A percentile compares a stretch with the other conserved stretches of the same genome.
These are phyloP conservation scores for Colletotrichum siamense DNA, from an alignment of 2,329 filamentous ascomycete species.

Conservation along the genomic window DNA sequence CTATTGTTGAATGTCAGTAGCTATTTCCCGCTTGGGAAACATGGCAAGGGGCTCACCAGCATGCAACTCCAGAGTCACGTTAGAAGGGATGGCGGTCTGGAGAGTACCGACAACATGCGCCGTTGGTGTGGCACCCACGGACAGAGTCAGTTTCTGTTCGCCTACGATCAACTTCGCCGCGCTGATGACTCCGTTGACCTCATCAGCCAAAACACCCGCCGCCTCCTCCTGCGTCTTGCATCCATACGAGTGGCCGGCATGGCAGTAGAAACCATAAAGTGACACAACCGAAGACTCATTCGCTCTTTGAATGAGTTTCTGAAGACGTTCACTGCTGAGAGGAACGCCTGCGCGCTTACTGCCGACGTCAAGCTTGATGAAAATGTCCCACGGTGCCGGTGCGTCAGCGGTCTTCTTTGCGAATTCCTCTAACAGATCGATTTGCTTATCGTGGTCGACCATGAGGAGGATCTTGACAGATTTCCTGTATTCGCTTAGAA, in stretches of 20 bases:
- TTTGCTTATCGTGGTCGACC: constrained; percentile 40
- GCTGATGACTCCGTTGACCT: constrained; percentile 33
- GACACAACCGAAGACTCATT: constrained; percentile 31
- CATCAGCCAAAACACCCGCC: constrained; percentile 31
- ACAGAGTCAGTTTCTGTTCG: constrained; percentile 32
- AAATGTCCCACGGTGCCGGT: constrained; percentile 34
- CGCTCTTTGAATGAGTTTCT: constrained; percentile 29
- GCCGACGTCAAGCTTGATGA: constrained; percentile 43
- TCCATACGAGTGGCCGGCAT: constrained; percentile 42
- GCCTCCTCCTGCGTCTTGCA: constrained; percentile 35
- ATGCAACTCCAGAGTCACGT: constrained; percentile 39
- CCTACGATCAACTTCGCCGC: constrained; percentile 33
- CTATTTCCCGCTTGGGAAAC: too few species aligned
- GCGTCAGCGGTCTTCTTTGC: neutral
- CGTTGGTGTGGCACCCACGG: constrained; percentile 40
- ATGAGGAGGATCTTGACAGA: constrained; percentile 39
- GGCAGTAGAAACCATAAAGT: constrained; percentile 43
- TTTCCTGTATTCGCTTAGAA: constrained; percentile 32
- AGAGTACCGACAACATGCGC: constrained; percentile 38
- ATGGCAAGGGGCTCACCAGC: constrained; percentile 28
- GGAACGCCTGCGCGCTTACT: constrained; percentile 38
- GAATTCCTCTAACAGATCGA: constrained; percentile 31
- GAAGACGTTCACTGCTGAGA: constrained; percentile 28
- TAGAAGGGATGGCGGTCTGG: constrained; percentile 31
- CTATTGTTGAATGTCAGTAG: neutral